Percentiles rank a stretch among this genome's conserved stretches.
These are phyloP conservation scores for Monilinia fructigena DNA, from an alignment of 2,329 filamentous ascomycete genomes.

Conservation along the genomic window DNA sequence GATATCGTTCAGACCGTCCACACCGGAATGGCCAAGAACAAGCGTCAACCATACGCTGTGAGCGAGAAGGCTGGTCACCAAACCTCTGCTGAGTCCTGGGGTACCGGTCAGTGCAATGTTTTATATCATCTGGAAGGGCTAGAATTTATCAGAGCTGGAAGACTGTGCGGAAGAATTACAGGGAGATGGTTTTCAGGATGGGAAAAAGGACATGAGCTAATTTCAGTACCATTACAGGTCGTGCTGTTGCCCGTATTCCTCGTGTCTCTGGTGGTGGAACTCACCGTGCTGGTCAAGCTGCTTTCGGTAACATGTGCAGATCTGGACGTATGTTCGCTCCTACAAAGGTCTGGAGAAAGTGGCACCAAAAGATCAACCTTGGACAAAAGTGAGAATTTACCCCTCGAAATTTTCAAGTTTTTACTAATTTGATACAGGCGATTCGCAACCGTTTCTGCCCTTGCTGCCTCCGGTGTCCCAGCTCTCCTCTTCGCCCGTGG, in stretches of 20 bases:
- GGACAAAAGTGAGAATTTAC: conserved; percentile 74
- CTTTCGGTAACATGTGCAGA: conserved; percentile 99
- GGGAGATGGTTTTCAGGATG: background rate
- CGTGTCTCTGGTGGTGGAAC: conserved; percentile 99
- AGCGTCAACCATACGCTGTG: conserved; percentile 98
- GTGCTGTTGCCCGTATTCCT: conserved; percentile 99
- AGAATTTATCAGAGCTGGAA: conserved; percentile 3
- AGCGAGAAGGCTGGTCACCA: conserved; percentile 99
- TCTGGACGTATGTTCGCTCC: conserved; percentile 99
- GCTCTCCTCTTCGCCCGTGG: conserved; percentile 95
- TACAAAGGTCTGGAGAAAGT: conserved; percentile 99
- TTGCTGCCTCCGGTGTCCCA: conserved; percentile 93
- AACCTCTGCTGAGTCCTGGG: conserved; percentile 99
- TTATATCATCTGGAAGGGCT: conserved; percentile 26
- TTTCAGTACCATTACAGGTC: conserved; percentile 57
- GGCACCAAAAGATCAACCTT: conserved; percentile 99
- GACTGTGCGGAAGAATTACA: background rate
- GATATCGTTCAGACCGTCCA: conserved; percentile 97
- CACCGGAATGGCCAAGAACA: conserved; percentile 99
- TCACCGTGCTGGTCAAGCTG: conserved; percentile 99
- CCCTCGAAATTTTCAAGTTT: conserved; percentile 27
- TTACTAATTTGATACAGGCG: conserved; percentile 56
- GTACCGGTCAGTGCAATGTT: conserved; percentile 76
- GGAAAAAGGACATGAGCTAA: conserved; percentile 28
- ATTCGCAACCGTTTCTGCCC: conserved; percentile 94